phyloP scores from a whole-genome alignment of 768 basidiomycete genomes.

The Suillus clintonianus region DNA sequence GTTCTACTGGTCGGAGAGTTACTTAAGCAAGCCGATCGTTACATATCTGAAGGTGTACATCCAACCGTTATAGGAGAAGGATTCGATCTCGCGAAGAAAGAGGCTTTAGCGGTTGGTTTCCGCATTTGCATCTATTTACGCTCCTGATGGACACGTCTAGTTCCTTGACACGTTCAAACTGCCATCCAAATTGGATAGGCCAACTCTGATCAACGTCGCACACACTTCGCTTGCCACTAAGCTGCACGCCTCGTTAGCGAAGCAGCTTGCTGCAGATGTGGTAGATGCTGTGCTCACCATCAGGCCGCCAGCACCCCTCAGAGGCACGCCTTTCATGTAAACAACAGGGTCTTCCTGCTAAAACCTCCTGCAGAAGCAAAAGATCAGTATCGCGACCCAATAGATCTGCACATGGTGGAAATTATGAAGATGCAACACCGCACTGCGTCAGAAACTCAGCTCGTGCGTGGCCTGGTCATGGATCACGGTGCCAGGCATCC shows the following conservation, averaged over 20 bases:
- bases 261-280: slow-evolving; percentile 86
- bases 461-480: slow-evolving; percentile 92
- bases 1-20: slow-evolving; percentile 95
- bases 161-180: slow-evolving; percentile 93
- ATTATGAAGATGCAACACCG: slow-evolving; percentile 99
- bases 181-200: slow-evolving; percentile 74
- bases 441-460: slow-evolving; percentile 94
- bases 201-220: slow-evolving; percentile 91
- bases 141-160: slow-evolving; percentile 43
- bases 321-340: slow-evolving; percentile 45
- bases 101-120: slow-evolving; percentile 74
- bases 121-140: slow-evolving; percentile 13
- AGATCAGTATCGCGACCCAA: slow-evolving; percentile 81
- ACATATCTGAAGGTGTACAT: slow-evolving; percentile 97
- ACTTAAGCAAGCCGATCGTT: slow-evolving; percentile 96
- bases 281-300: slow-evolving; percentile 95
- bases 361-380: slow-evolving; percentile 46
- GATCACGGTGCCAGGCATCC: slow-evolving; percentile 98
- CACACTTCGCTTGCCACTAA: slow-evolving; percentile 97
- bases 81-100: slow-evolving; percentile 97
- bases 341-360: slow-evolving; percentile 28
- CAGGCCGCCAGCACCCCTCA: slow-evolving; percentile 62
- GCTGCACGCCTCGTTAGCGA: slow-evolving; percentile 77
- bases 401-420: slow-evolving; percentile 99
- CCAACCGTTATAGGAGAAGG: slow-evolving; percentile 95